Evolutionary conservation across 139 green algal species (phyloP).

Genomic region (Chlamydomonas schloesseri): DNA sequence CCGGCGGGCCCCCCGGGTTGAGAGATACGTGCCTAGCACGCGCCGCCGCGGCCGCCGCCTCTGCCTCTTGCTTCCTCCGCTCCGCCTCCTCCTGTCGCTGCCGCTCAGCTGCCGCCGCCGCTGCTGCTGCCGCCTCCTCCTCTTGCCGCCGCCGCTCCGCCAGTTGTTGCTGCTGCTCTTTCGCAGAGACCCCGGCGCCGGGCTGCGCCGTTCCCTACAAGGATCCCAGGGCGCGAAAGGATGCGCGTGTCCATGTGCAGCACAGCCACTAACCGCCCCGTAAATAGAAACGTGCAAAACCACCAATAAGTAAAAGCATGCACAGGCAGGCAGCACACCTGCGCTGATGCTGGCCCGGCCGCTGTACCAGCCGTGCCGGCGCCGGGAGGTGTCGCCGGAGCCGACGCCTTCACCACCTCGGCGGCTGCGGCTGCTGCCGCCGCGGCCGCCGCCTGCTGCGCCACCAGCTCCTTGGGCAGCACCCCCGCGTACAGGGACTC

Average conservation of each 20-base stretch:
- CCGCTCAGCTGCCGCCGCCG: not conserved
- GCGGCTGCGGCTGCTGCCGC: not conserved
- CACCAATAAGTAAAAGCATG: no score
- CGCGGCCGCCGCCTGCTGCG: not conserved
- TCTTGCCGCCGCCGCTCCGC: constrained; percentile 7
- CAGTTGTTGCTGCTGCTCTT: not conserved
- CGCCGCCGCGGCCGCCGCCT: constrained; percentile 17
- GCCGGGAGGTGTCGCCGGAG: not conserved
- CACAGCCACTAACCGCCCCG: not conserved
- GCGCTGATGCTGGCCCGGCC: no score
- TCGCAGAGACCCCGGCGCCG: not conserved
- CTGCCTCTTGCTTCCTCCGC: not conserved
- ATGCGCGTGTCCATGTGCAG: not conserved
- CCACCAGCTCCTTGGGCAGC: not conserved
- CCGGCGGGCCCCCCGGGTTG: not conserved
- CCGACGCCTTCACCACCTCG: not conserved
- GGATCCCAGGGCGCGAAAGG: not conserved
- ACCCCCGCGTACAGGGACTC: constrained; percentile 2
- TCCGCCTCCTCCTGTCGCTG: not conserved
- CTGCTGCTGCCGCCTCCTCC: not conserved
- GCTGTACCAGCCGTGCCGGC: not conserved
- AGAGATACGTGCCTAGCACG: constrained; percentile 14
- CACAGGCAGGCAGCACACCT: no score
- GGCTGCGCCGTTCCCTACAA: no score
- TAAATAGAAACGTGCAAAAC: no score